A percentile compares a stretch with the other conserved stretches of the same genome.
Conservation (phyloP, 495 filamentous ascomycete species). For the Bryoglossum gracile region DNA sequence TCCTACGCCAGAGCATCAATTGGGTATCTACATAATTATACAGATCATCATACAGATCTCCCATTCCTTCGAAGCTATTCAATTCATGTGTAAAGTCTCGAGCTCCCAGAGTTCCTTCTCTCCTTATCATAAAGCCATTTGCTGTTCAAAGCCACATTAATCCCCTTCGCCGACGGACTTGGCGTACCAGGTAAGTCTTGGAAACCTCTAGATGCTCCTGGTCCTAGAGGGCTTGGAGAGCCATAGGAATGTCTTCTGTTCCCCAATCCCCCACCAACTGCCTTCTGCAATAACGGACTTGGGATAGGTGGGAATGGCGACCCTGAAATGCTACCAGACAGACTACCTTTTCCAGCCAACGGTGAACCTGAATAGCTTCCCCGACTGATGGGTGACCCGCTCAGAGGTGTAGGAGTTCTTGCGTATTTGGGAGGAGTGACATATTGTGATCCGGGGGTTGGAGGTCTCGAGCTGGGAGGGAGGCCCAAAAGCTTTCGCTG, state of each 20-base stretch:
- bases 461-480: constrained; percentile 56
- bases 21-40: constrained; percentile 21
- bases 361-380: constrained; percentile 49
- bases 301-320: constrained; percentile 28
- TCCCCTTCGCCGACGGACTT: constrained; percentile 56
- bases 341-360: constrained; percentile 34
- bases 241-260: constrained; percentile 58
- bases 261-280: constrained; percentile 43
- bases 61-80: neutral
- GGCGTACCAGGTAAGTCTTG: constrained; percentile 49
- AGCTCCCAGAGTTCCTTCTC: constrained; percentile 38
- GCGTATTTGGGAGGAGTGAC: constrained; percentile 85
- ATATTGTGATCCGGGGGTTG: constrained; percentile 58
- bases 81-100: constrained; percentile 25
- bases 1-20: no score
- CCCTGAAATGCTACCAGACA: constrained; percentile 27
- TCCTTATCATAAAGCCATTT: constrained; percentile 89
- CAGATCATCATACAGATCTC: constrained; percentile 1
- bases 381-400: constrained; percentile 40
- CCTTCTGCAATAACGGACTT: constrained; percentile 68
- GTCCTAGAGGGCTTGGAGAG: constrained; percentile 42
- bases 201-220: constrained; percentile 28
- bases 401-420: constrained; percentile 50
- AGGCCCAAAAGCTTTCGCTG: constrained; percentile 83
- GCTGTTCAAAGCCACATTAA: constrained; percentile 68